phyloP scores from a whole-genome alignment of 2,329 filamentous ascomycete genomes.

The Colletotrichum chlorophyti region DNA sequence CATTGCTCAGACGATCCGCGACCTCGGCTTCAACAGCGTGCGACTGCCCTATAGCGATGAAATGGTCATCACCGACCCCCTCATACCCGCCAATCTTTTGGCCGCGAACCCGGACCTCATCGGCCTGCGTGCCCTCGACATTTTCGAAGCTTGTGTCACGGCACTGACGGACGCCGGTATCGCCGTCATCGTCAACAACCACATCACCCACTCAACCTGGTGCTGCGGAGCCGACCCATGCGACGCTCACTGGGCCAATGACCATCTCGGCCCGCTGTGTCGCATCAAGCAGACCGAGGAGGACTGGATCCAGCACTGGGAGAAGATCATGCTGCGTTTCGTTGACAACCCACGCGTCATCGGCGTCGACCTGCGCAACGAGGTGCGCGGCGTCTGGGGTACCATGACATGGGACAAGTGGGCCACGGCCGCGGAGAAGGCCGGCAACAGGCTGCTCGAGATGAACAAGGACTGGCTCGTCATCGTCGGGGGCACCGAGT shows the following conservation, averaged over 20 bases:
- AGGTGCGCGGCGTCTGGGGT: constrained; percentile 73
- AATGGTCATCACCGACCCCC: constrained; percentile 66
- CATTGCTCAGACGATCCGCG: constrained; percentile 66
- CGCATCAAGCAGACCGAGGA: constrained; percentile 68
- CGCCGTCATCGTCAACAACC: constrained; percentile 73
- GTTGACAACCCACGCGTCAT: constrained; percentile 66
- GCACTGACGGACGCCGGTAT: constrained; percentile 67
- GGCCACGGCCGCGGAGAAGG: constrained; percentile 69
- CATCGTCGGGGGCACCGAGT: constrained; percentile 72
- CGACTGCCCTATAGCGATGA: constrained; percentile 74
- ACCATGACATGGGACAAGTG: constrained; percentile 72
- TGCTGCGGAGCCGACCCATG: constrained; percentile 74
- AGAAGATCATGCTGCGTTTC: constrained; percentile 66
- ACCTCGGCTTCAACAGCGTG: constrained; percentile 74
- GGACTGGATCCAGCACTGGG: constrained; percentile 72
- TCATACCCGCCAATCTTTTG: constrained; percentile 57
- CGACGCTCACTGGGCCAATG: constrained; percentile 71
- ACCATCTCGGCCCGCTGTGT: constrained; percentile 66
- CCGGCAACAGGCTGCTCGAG: constrained; percentile 64
- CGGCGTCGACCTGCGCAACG: constrained; percentile 72
- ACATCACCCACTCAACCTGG: constrained; percentile 74
- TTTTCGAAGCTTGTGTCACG: constrained; percentile 64
- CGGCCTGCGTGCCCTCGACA: constrained; percentile 63
- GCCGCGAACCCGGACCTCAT: constrained; percentile 66
- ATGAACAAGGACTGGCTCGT: constrained; percentile 71